A percentile compares a stretch with the other conserved stretches of the same genome.
Conservation (phyloP, 2,329 filamentous ascomycete genomes). For the Sarocladium strictum region DNA sequence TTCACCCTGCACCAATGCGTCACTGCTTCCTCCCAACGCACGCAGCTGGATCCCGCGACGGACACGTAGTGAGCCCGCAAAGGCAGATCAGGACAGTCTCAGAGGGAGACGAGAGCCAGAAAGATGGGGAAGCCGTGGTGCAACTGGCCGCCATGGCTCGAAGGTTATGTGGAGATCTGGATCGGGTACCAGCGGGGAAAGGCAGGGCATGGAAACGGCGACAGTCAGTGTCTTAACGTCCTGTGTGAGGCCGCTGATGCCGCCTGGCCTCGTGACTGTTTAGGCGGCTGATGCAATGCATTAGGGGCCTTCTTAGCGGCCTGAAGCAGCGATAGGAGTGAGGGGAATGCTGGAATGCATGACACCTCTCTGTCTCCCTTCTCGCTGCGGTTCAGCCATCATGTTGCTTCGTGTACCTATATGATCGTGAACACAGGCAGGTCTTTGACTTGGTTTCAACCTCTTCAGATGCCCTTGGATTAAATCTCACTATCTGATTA, state of each 20-base stretch:
- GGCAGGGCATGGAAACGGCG: background rate
- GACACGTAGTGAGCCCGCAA: too few relatives aligned
- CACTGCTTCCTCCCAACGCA: background rate
- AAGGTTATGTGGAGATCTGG: background rate
- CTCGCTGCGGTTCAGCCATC: background rate
- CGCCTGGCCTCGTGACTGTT: background rate
- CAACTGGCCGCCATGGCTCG: background rate
- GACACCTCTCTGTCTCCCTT: conserved; percentile 4
- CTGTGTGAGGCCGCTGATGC: background rate
- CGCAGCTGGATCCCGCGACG: background rate
- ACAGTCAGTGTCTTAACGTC: background rate
- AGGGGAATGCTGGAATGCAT: conserved; percentile 2
- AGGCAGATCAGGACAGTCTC: background rate
- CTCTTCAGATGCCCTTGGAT: too few relatives aligned
- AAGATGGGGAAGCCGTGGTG: background rate
- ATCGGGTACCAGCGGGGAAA: conserved; percentile 1
- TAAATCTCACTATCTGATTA: too few relatives aligned
- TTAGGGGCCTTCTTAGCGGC: background rate
- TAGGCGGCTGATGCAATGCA: background rate
- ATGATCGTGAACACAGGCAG: background rate
- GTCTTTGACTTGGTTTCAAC: too few relatives aligned
- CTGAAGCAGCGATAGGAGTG: background rate
- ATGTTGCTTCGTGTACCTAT: background rate
- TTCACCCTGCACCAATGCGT: background rate
- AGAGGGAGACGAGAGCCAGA: background rate